These are phyloP conservation scores for Saccharomycopsis lassenensis DNA, from an alignment of 805 yeast genomes.

Conservation along the genomic window DNA sequence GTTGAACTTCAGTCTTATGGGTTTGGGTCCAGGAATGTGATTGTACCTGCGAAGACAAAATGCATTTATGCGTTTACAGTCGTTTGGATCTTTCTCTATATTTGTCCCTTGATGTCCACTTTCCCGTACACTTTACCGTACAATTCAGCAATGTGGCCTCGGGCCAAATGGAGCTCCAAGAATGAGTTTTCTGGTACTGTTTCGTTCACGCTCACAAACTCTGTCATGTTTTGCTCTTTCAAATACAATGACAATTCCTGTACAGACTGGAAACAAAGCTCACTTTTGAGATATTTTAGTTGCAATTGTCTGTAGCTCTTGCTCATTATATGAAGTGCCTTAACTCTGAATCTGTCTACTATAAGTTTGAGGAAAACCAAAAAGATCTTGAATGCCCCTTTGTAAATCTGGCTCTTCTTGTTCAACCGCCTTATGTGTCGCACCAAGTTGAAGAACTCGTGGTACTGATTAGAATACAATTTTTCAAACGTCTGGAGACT, in stretches of 20 bases:
- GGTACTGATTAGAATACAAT: conserved; percentile 36
- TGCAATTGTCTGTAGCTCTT: conserved; percentile 42
- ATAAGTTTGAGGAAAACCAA: conserved; percentile 39
- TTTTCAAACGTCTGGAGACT: conserved; percentile 30
- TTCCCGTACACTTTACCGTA: conserved; percentile 35
- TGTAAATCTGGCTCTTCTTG: conserved; percentile 24
- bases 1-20: conserved; percentile 66
- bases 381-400: conserved; percentile 5
- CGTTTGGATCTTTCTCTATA: conserved; percentile 53
- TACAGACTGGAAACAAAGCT: conserved; percentile 31
- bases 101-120: conserved; percentile 88
- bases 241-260: conserved; percentile 24
- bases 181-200: conserved; percentile 24
- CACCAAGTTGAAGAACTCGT: conserved; percentile 37
- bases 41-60: no score
- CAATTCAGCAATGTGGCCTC: conserved; percentile 27
- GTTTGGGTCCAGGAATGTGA: no score
- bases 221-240: not conserved
- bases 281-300: conserved; percentile 27
- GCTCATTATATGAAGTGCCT: conserved; percentile 44
- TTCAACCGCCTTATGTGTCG: conserved; percentile 29
- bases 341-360: conserved; percentile 45
- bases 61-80: no score
- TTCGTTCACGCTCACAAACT: conserved; percentile 33
- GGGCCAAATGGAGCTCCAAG: conserved; percentile 28